phyloP scores from a whole-genome alignment of 257 asterid genomes.

The Jacaranda copaia region DNA sequence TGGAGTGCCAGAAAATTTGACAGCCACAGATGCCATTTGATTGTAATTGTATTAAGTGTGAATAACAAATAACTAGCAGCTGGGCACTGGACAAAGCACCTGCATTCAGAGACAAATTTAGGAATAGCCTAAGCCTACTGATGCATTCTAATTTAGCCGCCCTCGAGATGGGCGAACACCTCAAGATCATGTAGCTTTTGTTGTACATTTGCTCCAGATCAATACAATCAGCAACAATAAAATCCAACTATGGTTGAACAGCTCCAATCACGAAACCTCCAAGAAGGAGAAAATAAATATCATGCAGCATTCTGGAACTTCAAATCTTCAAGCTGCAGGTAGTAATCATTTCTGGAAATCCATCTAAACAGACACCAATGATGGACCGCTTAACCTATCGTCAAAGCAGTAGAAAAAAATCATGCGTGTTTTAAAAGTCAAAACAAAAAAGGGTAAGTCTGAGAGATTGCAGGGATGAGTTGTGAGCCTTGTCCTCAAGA shows the following conservation, averaged over 20 bases:
- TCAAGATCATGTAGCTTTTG: slow-evolving; percentile 64
- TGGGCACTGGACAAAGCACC: slow-evolving; percentile 53
- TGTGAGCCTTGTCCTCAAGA: slow-evolving; percentile 50
- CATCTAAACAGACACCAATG: slow-evolving; percentile 60
- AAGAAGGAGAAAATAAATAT: slow-evolving; percentile 54
- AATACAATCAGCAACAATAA: slow-evolving; percentile 72
- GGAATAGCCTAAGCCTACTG: slow-evolving; percentile 57
- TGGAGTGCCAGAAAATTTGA: slow-evolving; percentile 48
- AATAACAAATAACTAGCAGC: slow-evolving; percentile 51
- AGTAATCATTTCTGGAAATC: slow-evolving; percentile 60
- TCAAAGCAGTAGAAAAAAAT: slow-evolving; percentile 59
- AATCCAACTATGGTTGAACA: slow-evolving; percentile 68
- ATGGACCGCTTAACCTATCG: slow-evolving; percentile 67
- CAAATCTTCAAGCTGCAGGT: slow-evolving; percentile 63
- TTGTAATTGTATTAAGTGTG: slow-evolving; percentile 37
- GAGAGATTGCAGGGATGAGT: slow-evolving; percentile 52
- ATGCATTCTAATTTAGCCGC: slow-evolving; percentile 58
- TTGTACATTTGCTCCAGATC: slow-evolving; percentile 68
- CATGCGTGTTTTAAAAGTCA: slow-evolving; percentile 49
- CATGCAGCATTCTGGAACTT: slow-evolving; percentile 60
- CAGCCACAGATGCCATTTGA: slow-evolving; percentile 61
- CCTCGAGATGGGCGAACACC: slow-evolving; percentile 71
- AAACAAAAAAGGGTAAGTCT: slow-evolving; percentile 45
- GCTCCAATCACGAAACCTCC: slow-evolving; percentile 76
- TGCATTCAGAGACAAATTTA: slow-evolving; percentile 73